phyloP scores from a whole-genome alignment of 106 monocot genomes.

The Apostasia ramifera region DNA sequence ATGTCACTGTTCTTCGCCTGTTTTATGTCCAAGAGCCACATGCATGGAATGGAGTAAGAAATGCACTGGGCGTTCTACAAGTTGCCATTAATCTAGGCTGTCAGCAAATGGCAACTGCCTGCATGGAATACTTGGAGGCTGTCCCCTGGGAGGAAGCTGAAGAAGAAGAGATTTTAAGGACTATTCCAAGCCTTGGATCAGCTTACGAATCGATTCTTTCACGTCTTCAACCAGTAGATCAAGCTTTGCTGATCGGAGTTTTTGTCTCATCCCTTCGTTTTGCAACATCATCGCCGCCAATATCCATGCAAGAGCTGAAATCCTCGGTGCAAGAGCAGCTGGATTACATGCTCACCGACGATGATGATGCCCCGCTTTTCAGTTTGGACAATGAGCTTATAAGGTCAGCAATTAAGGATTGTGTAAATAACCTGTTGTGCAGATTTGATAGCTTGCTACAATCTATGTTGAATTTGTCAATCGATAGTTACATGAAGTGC shows the following conservation, averaged over 20 bases:
- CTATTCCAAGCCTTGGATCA: slow-evolving; percentile 45
- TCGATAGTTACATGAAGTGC: background rate
- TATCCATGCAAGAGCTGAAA: slow-evolving; percentile 44
- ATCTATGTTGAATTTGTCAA: slow-evolving; percentile 1
- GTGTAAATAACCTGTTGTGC: slow-evolving; percentile 26
- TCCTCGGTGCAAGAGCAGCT: slow-evolving; percentile 73
- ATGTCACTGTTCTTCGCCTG: slow-evolving; percentile 60
- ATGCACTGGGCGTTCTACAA: slow-evolving; percentile 74
- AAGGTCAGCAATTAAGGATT: slow-evolving; percentile 43
- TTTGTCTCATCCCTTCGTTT: slow-evolving; percentile 56
- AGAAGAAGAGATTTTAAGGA: slow-evolving; percentile 77
- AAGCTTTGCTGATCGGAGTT: slow-evolving; percentile 23
- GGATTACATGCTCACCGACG: slow-evolving; percentile 82
- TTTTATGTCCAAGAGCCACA: slow-evolving; percentile 51
- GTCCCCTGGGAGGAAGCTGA: slow-evolving; percentile 89
- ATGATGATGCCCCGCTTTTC: slow-evolving; percentile 74
- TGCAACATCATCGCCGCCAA: slow-evolving; percentile 48
- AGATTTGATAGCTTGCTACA: slow-evolving; percentile 25
- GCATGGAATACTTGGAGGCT: slow-evolving; percentile 67
- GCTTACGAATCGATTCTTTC: slow-evolving; percentile 52
- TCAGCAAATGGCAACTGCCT: slow-evolving; percentile 35
- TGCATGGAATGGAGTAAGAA: slow-evolving; percentile 49
- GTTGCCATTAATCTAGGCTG: slow-evolving; percentile 63
- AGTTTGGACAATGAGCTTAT: slow-evolving; percentile 19
- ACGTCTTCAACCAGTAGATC: slow-evolving; percentile 54